Conservation (phyloP, 208 protist species). For the Trypanosoma brucei region DNA sequence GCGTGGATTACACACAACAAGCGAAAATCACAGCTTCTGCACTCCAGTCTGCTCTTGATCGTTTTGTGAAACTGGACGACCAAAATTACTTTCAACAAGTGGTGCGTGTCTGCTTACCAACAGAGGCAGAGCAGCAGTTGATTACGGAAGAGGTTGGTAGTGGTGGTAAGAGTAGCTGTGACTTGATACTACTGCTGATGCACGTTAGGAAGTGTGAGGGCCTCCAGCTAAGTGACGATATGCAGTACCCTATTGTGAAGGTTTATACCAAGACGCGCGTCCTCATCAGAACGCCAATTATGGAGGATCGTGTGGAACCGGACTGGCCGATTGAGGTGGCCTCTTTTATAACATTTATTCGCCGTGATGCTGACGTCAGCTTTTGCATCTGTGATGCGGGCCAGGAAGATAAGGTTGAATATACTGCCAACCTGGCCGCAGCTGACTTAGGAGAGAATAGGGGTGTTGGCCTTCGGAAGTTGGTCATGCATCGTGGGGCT, state of each 20-base stretch:
- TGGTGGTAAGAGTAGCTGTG: slow-evolving; percentile 8
- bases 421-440: slow-evolving; percentile 41
- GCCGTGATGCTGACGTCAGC: slow-evolving; percentile 43
- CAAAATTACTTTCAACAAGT: slow-evolving; percentile 81
- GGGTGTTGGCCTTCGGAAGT: slow-evolving; percentile 50
- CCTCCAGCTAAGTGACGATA: slow-evolving; percentile 28
- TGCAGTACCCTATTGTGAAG: slow-evolving; percentile 58
- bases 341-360: slow-evolving; percentile 79
- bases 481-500: slow-evolving; percentile 30
- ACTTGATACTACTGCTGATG: slow-evolving; percentile 70
- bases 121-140: slow-evolving; percentile 67
- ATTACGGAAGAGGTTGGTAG: slow-evolving; percentile 21
- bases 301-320: slow-evolving; percentile 33
- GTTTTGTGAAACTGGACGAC: slow-evolving; percentile 84
- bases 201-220: slow-evolving; percentile 61
- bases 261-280: slow-evolving; percentile 52
- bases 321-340: slow-evolving; percentile 64
- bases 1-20: slow-evolving; percentile 70
- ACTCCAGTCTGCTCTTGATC: slow-evolving; percentile 72
- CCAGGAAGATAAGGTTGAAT: slow-evolving; percentile 39
- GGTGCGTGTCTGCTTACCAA: slow-evolving; percentile 56
- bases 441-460: slow-evolving; percentile 49
- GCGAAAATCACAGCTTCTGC: slow-evolving; percentile 56
- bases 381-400: slow-evolving; percentile 65
- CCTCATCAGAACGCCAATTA: slow-evolving; percentile 59